Evolutionary conservation across 345 rosid genomes (phyloP).

Genomic region (Pseudoturritis turrita): DNA sequence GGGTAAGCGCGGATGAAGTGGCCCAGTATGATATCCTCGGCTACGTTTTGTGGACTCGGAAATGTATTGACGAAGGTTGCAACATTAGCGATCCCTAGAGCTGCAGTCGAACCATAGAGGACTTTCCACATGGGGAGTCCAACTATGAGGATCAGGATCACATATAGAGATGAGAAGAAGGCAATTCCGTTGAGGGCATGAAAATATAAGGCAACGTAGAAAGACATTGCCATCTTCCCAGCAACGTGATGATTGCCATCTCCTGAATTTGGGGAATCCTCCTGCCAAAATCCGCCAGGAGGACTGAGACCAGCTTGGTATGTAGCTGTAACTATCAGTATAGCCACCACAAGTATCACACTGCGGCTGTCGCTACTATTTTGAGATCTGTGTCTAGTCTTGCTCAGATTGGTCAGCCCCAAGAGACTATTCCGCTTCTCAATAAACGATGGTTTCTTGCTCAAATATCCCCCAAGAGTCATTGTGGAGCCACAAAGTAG

Average conservation of each 20-base stretch:
- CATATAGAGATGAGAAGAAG: constrained; percentile 7
- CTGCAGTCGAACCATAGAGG: not conserved
- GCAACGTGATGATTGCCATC: not conserved
- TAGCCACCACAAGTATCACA: constrained; percentile 31
- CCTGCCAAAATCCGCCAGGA: constrained; percentile 32
- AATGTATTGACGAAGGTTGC: not conserved
- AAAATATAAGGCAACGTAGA: not conserved
- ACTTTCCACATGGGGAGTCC: constrained; percentile 19
- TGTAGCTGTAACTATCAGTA: constrained; percentile 36
- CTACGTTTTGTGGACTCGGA: not conserved
- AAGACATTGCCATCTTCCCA: constrained; percentile 2
- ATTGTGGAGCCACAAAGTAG: not conserved
- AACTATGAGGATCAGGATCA: constrained; percentile 6
- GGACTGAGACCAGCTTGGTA: constrained; percentile 35
- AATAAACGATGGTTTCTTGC: not conserved
- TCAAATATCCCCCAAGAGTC: constrained; percentile 11
- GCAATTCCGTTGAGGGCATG: constrained; percentile 8
- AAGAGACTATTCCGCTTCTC: constrained; percentile 13
- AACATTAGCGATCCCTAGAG: not conserved
- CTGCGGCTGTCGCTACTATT: not conserved
- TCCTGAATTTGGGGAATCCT: not conserved
- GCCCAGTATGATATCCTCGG: not conserved
- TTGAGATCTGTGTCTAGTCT: not conserved
- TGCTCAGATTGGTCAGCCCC: not conserved
- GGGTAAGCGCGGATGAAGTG: not conserved